Evolutionary conservation across 2,329 filamentous ascomycete genomes (phyloP).

Genomic region (Colletotrichum graminicola): DNA sequence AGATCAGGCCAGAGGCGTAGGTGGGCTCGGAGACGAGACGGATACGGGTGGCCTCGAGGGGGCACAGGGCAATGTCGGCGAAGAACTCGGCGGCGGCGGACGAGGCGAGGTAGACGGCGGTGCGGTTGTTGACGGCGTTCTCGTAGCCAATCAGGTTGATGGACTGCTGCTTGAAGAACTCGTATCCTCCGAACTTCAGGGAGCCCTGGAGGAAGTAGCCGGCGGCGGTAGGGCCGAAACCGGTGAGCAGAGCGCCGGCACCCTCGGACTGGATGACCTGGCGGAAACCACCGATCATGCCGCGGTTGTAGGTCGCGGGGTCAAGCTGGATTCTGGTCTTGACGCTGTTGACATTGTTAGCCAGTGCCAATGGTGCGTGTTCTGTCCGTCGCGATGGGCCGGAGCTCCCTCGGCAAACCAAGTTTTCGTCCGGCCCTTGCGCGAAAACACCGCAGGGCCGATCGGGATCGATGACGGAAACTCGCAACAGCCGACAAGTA

Average conservation of each 20-base stretch:
- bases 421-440: slow-evolving; percentile 11
- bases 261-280: slow-evolving; percentile 88
- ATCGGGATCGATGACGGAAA: not conserved
- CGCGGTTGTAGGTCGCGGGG: slow-evolving; percentile 88
- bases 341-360: slow-evolving; percentile 69
- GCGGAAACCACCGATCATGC: slow-evolving; percentile 86
- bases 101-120: slow-evolving; percentile 82
- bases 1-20: slow-evolving; percentile 83
- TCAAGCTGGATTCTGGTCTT: slow-evolving; percentile 97
- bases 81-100: slow-evolving; percentile 76
- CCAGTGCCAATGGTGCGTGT: not conserved
- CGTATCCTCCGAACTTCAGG: slow-evolving; percentile 94
- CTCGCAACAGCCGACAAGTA: not conserved
- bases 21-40: slow-evolving; percentile 90
- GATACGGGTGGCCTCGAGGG: slow-evolving; percentile 92
- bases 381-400: not conserved
- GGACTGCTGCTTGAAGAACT: slow-evolving; percentile 94
- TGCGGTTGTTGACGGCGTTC: slow-evolving; percentile 82
- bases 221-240: slow-evolving; percentile 85
- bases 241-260: slow-evolving; percentile 86
- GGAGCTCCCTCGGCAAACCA: slow-evolving; percentile 18
- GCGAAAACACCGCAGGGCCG: slow-evolving; percentile 10
- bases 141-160: slow-evolving; percentile 86
- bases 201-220: slow-evolving; percentile 96
- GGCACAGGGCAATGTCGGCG: slow-evolving; percentile 87